phyloP scores from a whole-genome alignment of 106 monocot genomes.

The Narthecium ossifragum region DNA sequence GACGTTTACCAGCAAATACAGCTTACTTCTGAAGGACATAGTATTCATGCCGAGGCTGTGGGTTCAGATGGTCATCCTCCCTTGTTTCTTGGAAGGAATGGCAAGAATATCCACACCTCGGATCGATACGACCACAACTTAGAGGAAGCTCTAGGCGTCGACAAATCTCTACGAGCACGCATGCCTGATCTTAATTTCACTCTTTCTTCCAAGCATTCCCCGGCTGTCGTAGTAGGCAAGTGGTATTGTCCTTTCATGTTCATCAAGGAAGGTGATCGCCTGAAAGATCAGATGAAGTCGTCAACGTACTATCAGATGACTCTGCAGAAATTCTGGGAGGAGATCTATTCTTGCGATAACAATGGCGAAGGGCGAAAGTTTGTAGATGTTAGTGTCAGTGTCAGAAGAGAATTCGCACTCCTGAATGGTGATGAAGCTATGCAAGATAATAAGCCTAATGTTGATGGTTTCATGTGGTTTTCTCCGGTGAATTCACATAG shows the following conservation, averaged over 20 bases:
- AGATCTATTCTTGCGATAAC: conserved; percentile 18
- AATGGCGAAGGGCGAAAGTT: not conserved
- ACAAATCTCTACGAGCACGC: conserved; percentile 7
- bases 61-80: conserved; percentile 36
- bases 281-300: conserved; percentile 23
- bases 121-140: conserved; percentile 8
- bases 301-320: conserved; percentile 49
- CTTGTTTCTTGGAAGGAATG: conserved; percentile 20
- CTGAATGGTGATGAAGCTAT: conserved; percentile 11
- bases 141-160: conserved; percentile 21
- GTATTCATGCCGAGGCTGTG: conserved; percentile 29
- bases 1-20: conserved; percentile 49
- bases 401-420: conserved; percentile 7
- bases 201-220: too few species aligned
- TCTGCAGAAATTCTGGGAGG: conserved; percentile 46
- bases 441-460: not conserved
- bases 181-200: conserved; percentile 5
- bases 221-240: conserved; percentile 23
- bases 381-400: conserved; percentile 11
- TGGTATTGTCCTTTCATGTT: conserved; percentile 55
- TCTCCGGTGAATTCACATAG: not conserved
- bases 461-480: conserved; percentile 31
- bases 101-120: conserved; percentile 26
- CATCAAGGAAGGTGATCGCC: conserved; percentile 25
- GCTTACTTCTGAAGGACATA: conserved; percentile 10